These are phyloP conservation scores for Aphanoascus verrucosus DNA, from an alignment of 2,329 filamentous ascomycete species.

Conservation along the genomic window DNA sequence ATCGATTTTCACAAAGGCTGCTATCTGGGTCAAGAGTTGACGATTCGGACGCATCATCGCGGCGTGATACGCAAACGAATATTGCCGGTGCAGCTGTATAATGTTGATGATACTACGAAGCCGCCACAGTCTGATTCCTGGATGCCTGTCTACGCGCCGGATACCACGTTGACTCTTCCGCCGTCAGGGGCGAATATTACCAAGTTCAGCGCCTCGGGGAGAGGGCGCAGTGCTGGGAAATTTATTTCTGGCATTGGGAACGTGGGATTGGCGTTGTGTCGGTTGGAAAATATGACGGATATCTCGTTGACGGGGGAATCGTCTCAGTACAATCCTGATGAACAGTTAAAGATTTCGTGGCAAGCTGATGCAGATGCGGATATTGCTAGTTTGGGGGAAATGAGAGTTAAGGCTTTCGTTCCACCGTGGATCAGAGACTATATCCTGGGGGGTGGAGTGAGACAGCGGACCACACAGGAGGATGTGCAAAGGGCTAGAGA, in stretches of 20 bases:
- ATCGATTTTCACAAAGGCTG: constrained; percentile 95
- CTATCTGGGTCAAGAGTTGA: constrained; percentile 93
- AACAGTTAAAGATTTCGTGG: constrained; percentile 53
- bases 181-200: constrained; percentile 43
- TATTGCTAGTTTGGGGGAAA: constrained; percentile 30
- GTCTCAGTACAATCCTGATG: constrained; percentile 47
- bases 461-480: constrained; percentile 24
- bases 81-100: constrained; percentile 66
- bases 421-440: constrained; percentile 58
- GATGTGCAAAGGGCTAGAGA: constrained; percentile 28
- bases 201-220: constrained; percentile 36
- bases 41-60: constrained; percentile 87
- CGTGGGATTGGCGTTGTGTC: constrained; percentile 73
- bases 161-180: constrained; percentile 22
- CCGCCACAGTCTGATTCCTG: constrained; percentile 26
- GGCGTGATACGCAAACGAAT: constrained; percentile 88
- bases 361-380: constrained; percentile 35
- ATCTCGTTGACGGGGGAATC: constrained; percentile 59
- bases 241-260: constrained; percentile 73
- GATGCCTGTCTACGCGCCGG: constrained; percentile 34
- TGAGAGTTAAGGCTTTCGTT: constrained; percentile 67
- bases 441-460: constrained; percentile 30
- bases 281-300: constrained; percentile 84
- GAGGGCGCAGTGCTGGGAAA: constrained; percentile 64
- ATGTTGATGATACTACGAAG: constrained; percentile 13